These are phyloP conservation scores for Apophysomyces sp. DNA, from an alignment of 371 early-diverging fungal species.

Conservation along the genomic window DNA sequence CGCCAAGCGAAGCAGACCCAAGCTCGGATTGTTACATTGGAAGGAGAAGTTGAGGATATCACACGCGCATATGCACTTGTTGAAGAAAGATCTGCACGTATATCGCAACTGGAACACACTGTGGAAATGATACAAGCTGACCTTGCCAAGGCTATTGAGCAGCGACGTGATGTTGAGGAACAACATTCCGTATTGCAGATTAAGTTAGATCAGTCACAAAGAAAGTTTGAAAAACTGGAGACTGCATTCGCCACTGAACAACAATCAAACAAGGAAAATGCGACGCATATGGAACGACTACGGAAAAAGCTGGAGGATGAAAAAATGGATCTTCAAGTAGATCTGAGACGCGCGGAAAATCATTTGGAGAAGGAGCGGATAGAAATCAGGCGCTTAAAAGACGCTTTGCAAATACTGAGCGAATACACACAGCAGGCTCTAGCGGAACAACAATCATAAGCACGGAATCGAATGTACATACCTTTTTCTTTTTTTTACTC, in stretches of 20 bases:
- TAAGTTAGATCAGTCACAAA: background rate
- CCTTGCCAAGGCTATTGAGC: background rate
- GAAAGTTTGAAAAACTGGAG: background rate
- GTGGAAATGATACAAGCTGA: constrained; percentile 5
- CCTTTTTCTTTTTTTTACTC: no score
- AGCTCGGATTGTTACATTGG: background rate
- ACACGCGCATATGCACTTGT: background rate
- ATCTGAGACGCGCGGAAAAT: constrained; percentile 2
- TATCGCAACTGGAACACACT: background rate
- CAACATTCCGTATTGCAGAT: background rate
- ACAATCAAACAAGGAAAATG: background rate
- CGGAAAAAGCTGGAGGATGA: background rate
- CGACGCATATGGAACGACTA: background rate
- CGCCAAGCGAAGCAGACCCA: background rate
- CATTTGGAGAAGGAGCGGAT: background rate
- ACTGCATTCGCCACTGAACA: background rate
- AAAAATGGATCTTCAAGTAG: background rate
- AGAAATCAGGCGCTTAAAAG: constrained; percentile 1
- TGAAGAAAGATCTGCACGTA: background rate
- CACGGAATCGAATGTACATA: no score
- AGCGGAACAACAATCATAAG: no score
- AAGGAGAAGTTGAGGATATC: background rate
- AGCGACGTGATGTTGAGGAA: constrained; percentile 1
- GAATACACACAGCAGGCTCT: background rate
- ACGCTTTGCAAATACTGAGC: background rate